phyloP scores from a whole-genome alignment of 169 alveolate species.

The Babesia ovata region DNA sequence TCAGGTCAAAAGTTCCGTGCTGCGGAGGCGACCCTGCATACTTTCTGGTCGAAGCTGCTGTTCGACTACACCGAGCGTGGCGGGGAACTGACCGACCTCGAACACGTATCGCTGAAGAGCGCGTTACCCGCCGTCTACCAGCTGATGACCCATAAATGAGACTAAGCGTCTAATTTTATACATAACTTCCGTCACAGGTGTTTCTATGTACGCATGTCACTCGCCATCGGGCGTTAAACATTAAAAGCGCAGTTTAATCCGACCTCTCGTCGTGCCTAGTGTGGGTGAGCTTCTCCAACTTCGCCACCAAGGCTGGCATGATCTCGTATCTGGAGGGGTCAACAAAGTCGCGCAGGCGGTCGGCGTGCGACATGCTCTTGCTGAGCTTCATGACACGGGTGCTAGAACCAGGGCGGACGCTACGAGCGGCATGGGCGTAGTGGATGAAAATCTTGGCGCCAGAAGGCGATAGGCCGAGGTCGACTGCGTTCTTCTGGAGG shows the following conservation, averaged over 20 bases:
- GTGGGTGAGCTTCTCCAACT: constrained; percentile 28
- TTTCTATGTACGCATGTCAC: neutral
- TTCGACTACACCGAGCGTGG: constrained; percentile 30
- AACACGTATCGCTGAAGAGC: neutral
- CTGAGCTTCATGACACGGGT: constrained; percentile 6
- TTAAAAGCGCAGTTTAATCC: constrained; percentile 27
- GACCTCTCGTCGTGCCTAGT: constrained; percentile 40
- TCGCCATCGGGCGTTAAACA: neutral
- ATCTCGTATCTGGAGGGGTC: constrained; percentile 34
- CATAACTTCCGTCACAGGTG: neutral
- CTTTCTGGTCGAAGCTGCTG: constrained; percentile 38
- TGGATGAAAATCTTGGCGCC: constrained; percentile 21
- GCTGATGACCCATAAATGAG: constrained; percentile 1
- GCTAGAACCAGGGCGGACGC: constrained; percentile 40
- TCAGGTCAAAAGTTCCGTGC: constrained; percentile 46
- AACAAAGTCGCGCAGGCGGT: constrained; percentile 15
- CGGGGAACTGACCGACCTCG: constrained; percentile 16
- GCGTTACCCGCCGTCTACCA: constrained; percentile 10
- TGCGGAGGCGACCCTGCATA: constrained; percentile 34
- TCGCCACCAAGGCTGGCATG: constrained; percentile 4
- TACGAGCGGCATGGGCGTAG: constrained; percentile 2
- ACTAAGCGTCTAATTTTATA: neutral
- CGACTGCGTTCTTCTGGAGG: constrained; percentile 20
- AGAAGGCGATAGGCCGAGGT: constrained; percentile 21
- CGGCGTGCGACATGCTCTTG: constrained; percentile 25